phyloP scores from a whole-genome alignment of 2,329 filamentous ascomycete species.

The Septoria petroselini region DNA sequence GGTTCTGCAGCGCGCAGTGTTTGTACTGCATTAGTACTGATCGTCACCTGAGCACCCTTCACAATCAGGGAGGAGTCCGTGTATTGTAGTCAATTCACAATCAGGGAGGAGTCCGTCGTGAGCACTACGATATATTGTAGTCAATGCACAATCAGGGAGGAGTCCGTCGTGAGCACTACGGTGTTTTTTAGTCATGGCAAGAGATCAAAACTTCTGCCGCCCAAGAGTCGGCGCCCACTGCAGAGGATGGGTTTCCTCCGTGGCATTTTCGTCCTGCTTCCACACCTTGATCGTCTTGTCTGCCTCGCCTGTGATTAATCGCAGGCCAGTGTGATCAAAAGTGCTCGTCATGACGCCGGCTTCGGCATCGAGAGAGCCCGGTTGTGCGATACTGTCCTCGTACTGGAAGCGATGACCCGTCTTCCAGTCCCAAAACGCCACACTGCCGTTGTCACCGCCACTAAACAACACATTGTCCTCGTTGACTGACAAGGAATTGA shows the following conservation, averaged over 20 bases:
- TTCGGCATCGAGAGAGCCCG: conserved; percentile 89
- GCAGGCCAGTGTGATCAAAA: conserved; percentile 83
- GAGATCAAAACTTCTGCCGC: conserved; percentile 61
- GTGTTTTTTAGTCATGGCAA: too few relatives aligned
- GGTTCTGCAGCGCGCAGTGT: too few relatives aligned
- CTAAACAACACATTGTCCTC: conserved; percentile 94
- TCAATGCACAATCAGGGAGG: too few relatives aligned
- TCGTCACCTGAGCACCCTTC: too few relatives aligned
- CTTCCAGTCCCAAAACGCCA: conserved; percentile 99
- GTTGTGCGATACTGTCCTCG: conserved; percentile 87
- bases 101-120: too few relatives aligned
- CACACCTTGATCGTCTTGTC: conserved; percentile 97
- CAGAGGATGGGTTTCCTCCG: conserved; percentile 83
- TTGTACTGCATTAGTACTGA: too few relatives aligned
- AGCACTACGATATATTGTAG: too few relatives aligned
- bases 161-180: too few relatives aligned
- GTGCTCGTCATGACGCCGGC: conserved; percentile 91
- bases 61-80: too few relatives aligned
- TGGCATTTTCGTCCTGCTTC: conserved; percentile 89
- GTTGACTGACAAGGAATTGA: conserved; percentile 91
- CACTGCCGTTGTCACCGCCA: conserved; percentile 91
- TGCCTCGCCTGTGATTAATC: conserved; percentile 89
- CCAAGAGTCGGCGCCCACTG: conserved; percentile 85
- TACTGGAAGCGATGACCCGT: conserved; percentile 87
- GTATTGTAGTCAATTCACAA: too few relatives aligned